Conservation (phyloP, 306 rosid species). For the Begonia fuchsioides region DNA sequence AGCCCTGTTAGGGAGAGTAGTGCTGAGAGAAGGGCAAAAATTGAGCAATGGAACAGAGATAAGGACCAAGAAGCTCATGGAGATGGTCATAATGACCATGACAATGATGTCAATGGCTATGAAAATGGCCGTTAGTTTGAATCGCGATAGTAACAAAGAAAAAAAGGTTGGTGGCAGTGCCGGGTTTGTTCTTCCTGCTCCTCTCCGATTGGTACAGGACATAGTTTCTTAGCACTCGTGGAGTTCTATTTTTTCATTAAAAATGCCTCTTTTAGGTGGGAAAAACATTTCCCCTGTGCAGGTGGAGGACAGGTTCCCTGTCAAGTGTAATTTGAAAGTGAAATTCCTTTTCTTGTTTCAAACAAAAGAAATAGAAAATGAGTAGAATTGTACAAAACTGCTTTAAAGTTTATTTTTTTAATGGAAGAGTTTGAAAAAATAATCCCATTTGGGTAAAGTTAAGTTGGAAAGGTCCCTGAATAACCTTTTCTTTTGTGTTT, state of each 20-base stretch:
- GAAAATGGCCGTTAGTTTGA: constrained; percentile 36
- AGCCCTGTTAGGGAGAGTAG: constrained; percentile 79
- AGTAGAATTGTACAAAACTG: background rate
- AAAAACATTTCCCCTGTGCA: constrained; percentile 25
- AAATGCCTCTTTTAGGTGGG: constrained; percentile 10
- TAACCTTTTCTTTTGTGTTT: too few relatives aligned
- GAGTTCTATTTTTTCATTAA: constrained; percentile 5
- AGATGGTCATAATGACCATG: constrained; percentile 16
- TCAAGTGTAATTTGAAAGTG: constrained; percentile 18
- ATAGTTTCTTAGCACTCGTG: background rate
- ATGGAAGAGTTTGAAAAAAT: background rate
- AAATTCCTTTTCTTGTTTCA: constrained; percentile 9
- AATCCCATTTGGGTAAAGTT: too few relatives aligned
- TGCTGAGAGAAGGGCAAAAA: constrained; percentile 87
- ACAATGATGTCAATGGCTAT: constrained; percentile 24
- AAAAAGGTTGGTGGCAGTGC: constrained; percentile 6
- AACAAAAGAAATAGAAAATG: constrained; percentile 4
- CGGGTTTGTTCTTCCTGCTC: constrained; percentile 20
- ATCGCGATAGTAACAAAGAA: constrained; percentile 21
- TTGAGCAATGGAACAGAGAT: constrained; percentile 95
- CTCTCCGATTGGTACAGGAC: background rate
- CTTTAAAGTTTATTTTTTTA: background rate
- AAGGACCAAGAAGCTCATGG: constrained; percentile 42
- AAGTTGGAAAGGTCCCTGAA: too few relatives aligned
- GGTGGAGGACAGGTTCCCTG: constrained; percentile 30